Conservation (phyloP, 2,329 filamentous ascomycete genomes). For the Lasiodiplodia sp. region DNA sequence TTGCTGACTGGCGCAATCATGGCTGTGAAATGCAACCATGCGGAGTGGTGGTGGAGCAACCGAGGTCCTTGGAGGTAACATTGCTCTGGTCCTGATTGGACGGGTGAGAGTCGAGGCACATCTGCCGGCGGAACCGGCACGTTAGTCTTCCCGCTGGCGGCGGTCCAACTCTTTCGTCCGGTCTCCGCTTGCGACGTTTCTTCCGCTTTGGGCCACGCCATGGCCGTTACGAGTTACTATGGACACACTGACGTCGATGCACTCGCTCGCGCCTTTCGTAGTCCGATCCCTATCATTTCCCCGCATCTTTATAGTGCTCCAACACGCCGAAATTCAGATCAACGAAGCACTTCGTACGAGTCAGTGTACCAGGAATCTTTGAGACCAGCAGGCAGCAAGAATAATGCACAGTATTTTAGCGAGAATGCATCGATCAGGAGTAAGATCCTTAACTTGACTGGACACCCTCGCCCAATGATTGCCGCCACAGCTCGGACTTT, state of each 20-base stretch:
- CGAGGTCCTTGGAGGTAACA: background rate
- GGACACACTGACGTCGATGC: no score
- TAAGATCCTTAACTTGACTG: no score
- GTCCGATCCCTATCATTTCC: no score
- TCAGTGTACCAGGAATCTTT: no score
- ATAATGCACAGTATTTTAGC: no score
- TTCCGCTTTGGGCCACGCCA: background rate
- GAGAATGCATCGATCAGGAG: no score
- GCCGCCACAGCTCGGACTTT: background rate
- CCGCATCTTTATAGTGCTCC: no score
- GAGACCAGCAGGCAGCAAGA: no score
- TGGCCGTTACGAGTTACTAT: no score
- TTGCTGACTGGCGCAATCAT: background rate
- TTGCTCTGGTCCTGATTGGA: background rate
- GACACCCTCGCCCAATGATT: background rate
- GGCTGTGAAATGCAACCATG: background rate
- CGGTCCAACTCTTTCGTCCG: background rate
- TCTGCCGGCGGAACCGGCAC: background rate
- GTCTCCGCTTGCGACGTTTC: background rate
- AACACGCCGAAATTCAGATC: no score
- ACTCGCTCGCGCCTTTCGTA: no score
- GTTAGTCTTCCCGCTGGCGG: background rate
- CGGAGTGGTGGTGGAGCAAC: slow-evolving; percentile 3
- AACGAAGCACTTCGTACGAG: no score
- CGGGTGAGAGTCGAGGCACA: background rate